Evolutionary conservation across 2,329 filamentous ascomycete genomes (phyloP), one percentile per base, ranked within the genome.

Genomic region (Aureobasidium vineae): DNA sequence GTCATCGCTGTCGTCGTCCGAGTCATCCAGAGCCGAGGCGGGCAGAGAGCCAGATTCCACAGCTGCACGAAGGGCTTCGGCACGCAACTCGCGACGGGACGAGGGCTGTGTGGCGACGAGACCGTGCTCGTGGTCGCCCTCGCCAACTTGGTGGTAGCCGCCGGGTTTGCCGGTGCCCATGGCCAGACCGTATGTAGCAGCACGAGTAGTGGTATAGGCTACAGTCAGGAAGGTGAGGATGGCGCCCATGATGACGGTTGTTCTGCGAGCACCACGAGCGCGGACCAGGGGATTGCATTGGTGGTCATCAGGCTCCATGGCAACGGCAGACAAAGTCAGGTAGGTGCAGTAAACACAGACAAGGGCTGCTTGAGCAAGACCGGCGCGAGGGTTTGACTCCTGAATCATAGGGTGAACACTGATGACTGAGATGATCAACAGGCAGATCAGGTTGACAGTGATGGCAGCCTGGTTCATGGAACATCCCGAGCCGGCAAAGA

Each of bases 261-360:
- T 95, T 8, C 90, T 96, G 69, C 95, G 87, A 11, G 94, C 95
- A 68, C 91, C 92, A 69, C 90, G 90, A 8, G 92, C 93, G 63
- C 86, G 88, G 68, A 97, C 84, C 38, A 99, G 84, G 10, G 95
- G 95, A 78, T 99, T 99, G 86, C 95, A 99, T 70, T 91, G 85
- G 72, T 91, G 89, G 81, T 97, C 88, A 77, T 98, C 94, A 0
- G 95, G 95, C 74, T 99, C 94, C 95, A 99, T 98, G 65, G 92
- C 96, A 1, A 99, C 95, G 31, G 95, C 95, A 2, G 93, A 97
- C 88, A 99, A 92, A 71, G 95, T 99, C 65, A 99, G 86, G 76
- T 99, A 99, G 50, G 95, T 98, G 85, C 95, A 99, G 83, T 99
- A 99, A 67, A 97, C 86, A 21, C 93, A 92, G 52, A 99, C 95